These are phyloP conservation scores for Coleophoma cylindrospora DNA, from an alignment of 2,329 filamentous ascomycete genomes.

Conservation along the genomic window DNA sequence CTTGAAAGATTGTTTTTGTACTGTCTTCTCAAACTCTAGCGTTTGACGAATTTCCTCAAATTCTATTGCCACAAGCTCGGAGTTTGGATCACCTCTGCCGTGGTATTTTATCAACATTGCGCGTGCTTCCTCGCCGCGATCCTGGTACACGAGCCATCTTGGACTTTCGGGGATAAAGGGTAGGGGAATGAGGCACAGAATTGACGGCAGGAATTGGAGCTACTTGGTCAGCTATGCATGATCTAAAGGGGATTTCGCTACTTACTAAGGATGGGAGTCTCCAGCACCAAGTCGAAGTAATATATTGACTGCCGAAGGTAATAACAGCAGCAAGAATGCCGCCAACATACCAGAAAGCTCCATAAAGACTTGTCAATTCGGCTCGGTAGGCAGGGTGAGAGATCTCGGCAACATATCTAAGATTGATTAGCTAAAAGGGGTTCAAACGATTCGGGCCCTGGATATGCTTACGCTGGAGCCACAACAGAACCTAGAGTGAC, in stretches of 20 bases:
- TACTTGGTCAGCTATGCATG: background rate
- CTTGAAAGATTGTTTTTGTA: constrained; percentile 34
- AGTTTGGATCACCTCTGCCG: constrained; percentile 44
- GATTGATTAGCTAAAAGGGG: too few species aligned
- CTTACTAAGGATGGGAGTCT: background rate
- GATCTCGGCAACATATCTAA: background rate
- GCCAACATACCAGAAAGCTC: constrained; percentile 1
- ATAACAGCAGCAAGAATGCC: background rate
- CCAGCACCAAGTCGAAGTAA: constrained; percentile 1
- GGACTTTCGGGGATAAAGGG: constrained; percentile 44
- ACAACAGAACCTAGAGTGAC: background rate
- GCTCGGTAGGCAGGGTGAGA: background rate
- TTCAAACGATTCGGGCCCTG: too few species aligned
- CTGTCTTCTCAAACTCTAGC: constrained; percentile 33
- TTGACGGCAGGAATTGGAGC: background rate
- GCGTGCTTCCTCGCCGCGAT: constrained; percentile 44
- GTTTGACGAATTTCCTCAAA: constrained; percentile 37
- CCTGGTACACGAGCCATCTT: constrained; percentile 51
- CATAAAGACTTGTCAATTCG: background rate
- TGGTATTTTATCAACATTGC: constrained; percentile 48
- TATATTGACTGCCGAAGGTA: constrained; percentile 1
- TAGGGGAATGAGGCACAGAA: background rate
- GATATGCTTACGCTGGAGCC: background rate
- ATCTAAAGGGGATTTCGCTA: background rate
- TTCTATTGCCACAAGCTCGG: constrained; percentile 37